Evolutionary conservation across 371 early-diverging fungal species (phyloP).

Genomic region (Mucor sp.): DNA sequence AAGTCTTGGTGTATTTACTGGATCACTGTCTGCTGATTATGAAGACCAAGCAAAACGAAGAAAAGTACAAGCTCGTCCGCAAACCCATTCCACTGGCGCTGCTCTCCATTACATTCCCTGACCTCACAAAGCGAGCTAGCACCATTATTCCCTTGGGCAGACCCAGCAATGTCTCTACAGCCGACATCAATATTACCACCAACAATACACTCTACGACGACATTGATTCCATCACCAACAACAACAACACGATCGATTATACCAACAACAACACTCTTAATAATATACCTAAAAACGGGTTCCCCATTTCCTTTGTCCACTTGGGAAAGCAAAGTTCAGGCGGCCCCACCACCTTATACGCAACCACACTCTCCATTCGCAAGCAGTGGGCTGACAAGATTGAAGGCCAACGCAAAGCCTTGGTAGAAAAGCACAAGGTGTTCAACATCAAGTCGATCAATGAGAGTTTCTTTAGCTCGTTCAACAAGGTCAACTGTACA

Average conservation of each 20-base stretch:
- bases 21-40: constrained; percentile 86
- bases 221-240: not conserved
- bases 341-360: constrained; percentile 70
- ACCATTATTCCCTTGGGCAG: constrained; percentile 43
- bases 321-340: constrained; percentile 72
- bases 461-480: constrained; percentile 34
- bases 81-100: constrained; percentile 79
- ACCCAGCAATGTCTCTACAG: constrained; percentile 19
- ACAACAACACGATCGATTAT: not conserved
- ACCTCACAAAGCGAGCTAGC: constrained; percentile 46
- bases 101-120: constrained; percentile 65
- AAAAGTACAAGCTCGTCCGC: constrained; percentile 44
- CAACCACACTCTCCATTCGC: constrained; percentile 71
- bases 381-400: constrained; percentile 86
- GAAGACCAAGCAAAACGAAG: constrained; percentile 53
- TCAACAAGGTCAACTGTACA: constrained; percentile 42
- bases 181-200: not conserved
- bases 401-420: constrained; percentile 65
- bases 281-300: constrained; percentile 42
- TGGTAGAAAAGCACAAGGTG: constrained; percentile 60
- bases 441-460: constrained; percentile 57
- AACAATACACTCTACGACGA: not conserved
- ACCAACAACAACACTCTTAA: not conserved
- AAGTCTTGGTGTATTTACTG: constrained; percentile 78
- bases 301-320: constrained; percentile 74